These are phyloP conservation scores for Termitomyces sp. DNA, from an alignment of 768 basidiomycete genomes.

Conservation along the genomic window DNA sequence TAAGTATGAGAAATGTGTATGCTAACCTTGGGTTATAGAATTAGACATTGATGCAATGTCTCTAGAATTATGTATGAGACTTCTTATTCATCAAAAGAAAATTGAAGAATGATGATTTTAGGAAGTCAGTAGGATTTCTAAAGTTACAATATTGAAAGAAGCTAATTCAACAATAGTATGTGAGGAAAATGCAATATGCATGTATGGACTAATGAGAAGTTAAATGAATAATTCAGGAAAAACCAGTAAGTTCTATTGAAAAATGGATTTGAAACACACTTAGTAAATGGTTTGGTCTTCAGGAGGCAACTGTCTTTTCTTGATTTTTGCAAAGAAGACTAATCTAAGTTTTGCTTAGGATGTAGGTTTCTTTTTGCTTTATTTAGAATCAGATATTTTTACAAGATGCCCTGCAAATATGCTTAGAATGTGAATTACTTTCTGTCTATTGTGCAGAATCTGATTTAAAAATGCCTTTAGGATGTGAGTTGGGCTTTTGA, in stretches of 20 bases:
- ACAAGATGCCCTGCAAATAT: neutral
- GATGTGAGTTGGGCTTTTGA: neutral
- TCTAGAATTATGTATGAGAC: neutral
- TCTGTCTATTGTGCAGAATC: neutral
- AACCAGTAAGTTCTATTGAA: neutral
- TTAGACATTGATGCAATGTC: neutral
- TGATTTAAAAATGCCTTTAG: neutral
- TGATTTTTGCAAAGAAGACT: too few relatives aligned
- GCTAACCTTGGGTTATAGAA: neutral
- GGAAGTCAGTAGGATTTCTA: neutral
- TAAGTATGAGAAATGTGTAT: neutral
- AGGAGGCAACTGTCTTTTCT: neutral
- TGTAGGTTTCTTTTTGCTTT: neutral
- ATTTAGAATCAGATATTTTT: neutral
- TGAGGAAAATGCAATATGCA: neutral
- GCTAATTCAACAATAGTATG: neutral
- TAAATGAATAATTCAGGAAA: neutral
- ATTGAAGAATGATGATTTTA: neutral
- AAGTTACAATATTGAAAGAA: neutral
- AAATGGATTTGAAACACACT: neutral
- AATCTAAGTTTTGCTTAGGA: too few relatives aligned
- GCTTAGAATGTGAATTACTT: neutral
- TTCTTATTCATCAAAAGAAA: neutral
- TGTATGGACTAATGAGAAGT: neutral
- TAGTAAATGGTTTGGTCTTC: neutral